Percentiles rank a stretch among this genome's conserved stretches.
Evolutionary conservation across 306 rosid genomes (phyloP).

Genomic region (Cercis canadensis): DNA sequence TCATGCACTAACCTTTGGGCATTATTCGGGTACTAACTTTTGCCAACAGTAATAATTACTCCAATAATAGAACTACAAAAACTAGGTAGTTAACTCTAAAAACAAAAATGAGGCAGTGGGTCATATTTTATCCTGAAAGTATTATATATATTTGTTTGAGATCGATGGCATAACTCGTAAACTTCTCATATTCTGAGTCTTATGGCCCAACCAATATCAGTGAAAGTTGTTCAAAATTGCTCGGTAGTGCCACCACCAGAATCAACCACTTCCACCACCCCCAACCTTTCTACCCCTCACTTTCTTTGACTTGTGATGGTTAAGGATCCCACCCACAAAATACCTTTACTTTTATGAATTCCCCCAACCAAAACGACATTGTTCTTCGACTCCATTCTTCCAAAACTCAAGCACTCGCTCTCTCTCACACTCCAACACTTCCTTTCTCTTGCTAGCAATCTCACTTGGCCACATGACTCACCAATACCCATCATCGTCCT

Average conservation of each 20-base stretch:
- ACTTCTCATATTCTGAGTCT: too few relatives aligned
- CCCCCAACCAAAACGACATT: neutral
- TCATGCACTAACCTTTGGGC: too few relatives aligned
- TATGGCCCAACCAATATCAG: neutral
- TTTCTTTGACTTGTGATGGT: slow-evolving; percentile 39
- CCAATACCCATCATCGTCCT: slow-evolving; percentile 17
- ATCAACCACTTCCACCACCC: neutral
- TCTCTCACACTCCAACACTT: slow-evolving; percentile 13
- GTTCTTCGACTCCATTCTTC: neutral
- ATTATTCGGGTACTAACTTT: too few relatives aligned
- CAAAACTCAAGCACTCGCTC: slow-evolving; percentile 26
- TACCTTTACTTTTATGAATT: slow-evolving; percentile 27
- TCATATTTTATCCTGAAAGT: too few relatives aligned
- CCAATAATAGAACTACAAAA: too few relatives aligned
- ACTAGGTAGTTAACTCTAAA: too few relatives aligned
- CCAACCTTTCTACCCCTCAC: slow-evolving; percentile 32
- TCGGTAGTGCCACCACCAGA: slow-evolving; percentile 6
- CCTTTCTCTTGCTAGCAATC: slow-evolving; percentile 4
- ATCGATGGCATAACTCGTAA: too few relatives aligned
- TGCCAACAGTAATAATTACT: too few relatives aligned
- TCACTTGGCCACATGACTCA: slow-evolving; percentile 13
- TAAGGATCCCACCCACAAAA: slow-evolving; percentile 29
- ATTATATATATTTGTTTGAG: too few relatives aligned
- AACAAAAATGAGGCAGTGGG: too few relatives aligned
- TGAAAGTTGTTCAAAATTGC: neutral